phyloP scores from a whole-genome alignment of 2,329 filamentous ascomycete species.

The Beauveria asiatica region DNA sequence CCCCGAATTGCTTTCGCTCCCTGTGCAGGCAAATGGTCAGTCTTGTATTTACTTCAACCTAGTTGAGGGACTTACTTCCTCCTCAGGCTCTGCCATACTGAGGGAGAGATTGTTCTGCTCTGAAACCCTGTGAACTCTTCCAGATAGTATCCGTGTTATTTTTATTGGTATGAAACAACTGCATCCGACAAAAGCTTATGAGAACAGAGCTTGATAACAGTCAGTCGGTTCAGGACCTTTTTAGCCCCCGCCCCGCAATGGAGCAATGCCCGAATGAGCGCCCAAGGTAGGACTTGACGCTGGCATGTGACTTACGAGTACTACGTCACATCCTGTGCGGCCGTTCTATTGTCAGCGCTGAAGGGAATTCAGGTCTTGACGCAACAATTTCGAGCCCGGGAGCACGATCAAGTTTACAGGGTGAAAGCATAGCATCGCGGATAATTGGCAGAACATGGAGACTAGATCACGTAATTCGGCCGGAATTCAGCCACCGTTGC shows the following conservation, averaged over 20 bases:
- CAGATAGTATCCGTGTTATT: too few species aligned
- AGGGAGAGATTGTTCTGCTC: too few species aligned
- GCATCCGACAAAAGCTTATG: too few species aligned
- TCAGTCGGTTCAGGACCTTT: not conserved
- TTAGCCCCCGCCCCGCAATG: not conserved
- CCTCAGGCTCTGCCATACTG: not conserved
- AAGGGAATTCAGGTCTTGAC: too few species aligned
- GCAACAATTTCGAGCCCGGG: not conserved
- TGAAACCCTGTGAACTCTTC: too few species aligned
- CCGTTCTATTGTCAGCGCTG: not conserved
- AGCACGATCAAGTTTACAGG: not conserved
- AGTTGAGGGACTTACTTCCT: not conserved
- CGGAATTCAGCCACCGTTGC: not conserved
- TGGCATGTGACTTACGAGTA: not conserved
- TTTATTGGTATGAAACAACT: too few species aligned
- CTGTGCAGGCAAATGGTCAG: not conserved
- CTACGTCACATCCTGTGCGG: not conserved
- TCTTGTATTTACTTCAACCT: not conserved
- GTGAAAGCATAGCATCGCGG: not conserved
- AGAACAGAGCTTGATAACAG: not conserved
- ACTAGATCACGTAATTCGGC: not conserved
- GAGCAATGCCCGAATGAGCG: not conserved
- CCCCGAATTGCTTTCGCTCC: slow-evolving; percentile 1
- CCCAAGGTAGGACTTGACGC: not conserved
- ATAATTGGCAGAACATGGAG: not conserved